A percentile compares a stretch with the other conserved stretches of the same genome.
Evolutionary conservation across 805 yeast species (phyloP).

Genomic region (Blastobotrys americana): DNA sequence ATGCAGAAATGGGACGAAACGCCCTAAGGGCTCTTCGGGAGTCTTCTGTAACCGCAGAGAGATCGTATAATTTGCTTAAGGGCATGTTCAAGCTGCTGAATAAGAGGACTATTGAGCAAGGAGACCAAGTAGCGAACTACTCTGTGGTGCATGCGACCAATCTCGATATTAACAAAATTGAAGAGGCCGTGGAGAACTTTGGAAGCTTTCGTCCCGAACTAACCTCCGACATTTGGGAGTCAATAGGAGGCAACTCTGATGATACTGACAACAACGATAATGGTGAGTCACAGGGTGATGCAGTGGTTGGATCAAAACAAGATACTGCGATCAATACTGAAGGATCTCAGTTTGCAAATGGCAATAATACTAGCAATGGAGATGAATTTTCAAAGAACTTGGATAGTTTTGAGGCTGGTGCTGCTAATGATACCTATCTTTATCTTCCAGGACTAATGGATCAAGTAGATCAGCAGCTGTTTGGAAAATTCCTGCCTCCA

Average conservation of each 20-base stretch:
- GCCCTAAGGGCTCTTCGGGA: constrained; percentile 65
- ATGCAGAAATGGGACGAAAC: constrained; percentile 75
- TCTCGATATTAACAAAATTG: not conserved
- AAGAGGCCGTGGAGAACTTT: not conserved
- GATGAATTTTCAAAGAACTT: not conserved
- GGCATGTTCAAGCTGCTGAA: constrained; percentile 39
- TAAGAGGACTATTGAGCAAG: constrained; percentile 14
- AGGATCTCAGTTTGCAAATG: not conserved
- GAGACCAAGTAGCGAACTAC: constrained; percentile 5
- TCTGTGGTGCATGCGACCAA: not conserved
- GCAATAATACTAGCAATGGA: not conserved
- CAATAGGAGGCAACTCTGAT: not conserved
- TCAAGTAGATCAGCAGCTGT: constrained; percentile 73
- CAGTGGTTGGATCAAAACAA: not conserved
- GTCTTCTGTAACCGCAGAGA: constrained; percentile 66
- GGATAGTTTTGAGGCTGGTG: not conserved
- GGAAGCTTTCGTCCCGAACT: not conserved
- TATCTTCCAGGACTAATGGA: constrained; percentile 82
- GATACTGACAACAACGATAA: not conserved
- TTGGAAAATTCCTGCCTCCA: constrained; percentile 79
- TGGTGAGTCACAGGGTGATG: not conserved
- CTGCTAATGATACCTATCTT: constrained; percentile 17
- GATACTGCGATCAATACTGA: not conserved
- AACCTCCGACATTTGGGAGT: not conserved
- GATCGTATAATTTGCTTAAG: constrained; percentile 74